These are phyloP conservation scores for Xylariaceae sp. DNA, from an alignment of 2,329 filamentous ascomycete genomes.

Conservation along the genomic window DNA sequence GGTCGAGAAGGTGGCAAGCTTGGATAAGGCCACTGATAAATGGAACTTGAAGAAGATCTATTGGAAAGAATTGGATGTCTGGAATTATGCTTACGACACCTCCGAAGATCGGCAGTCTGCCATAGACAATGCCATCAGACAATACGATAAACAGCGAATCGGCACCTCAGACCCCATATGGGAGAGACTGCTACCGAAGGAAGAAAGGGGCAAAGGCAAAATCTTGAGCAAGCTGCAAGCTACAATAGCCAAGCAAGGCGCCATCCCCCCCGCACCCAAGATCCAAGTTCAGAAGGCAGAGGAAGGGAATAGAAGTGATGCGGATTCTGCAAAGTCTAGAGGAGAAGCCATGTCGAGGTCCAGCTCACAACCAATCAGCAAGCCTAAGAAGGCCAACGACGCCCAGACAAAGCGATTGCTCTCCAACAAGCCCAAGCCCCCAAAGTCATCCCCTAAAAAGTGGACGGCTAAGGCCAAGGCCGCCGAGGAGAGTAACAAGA, in stretches of 20 bases:
- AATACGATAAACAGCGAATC: slow-evolving; percentile 59
- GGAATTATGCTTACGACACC: slow-evolving; percentile 56
- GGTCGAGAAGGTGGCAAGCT: slow-evolving; percentile 58
- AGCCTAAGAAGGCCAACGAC: slow-evolving; percentile 56
- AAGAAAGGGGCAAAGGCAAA: slow-evolving; percentile 59
- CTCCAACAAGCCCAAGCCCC: slow-evolving; percentile 37
- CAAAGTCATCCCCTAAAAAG: slow-evolving; percentile 39
- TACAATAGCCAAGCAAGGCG: slow-evolving; percentile 53
- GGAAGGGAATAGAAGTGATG: slow-evolving; percentile 44
- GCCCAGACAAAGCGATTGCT: slow-evolving; percentile 56
- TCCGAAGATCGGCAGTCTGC: slow-evolving; percentile 56
- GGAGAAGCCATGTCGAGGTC: slow-evolving; percentile 49
- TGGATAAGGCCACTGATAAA: slow-evolving; percentile 45
- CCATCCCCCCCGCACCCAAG: slow-evolving; percentile 46
- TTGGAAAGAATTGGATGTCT: slow-evolving; percentile 65
- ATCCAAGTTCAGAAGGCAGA: slow-evolving; percentile 50
- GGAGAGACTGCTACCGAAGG: slow-evolving; percentile 57
- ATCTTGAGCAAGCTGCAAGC: slow-evolving; percentile 61
- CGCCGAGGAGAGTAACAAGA: slow-evolving; percentile 38
- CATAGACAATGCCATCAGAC: slow-evolving; percentile 59
- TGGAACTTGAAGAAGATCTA: slow-evolving; percentile 56
- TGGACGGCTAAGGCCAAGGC: slow-evolving; percentile 44
- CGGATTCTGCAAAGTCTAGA: slow-evolving; percentile 35
- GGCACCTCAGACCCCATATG: slow-evolving; percentile 56
- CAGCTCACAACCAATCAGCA: slow-evolving; percentile 50